Conservation (phyloP, 2,329 filamentous ascomycete genomes). For the Clonostachys byssicola region DNA sequence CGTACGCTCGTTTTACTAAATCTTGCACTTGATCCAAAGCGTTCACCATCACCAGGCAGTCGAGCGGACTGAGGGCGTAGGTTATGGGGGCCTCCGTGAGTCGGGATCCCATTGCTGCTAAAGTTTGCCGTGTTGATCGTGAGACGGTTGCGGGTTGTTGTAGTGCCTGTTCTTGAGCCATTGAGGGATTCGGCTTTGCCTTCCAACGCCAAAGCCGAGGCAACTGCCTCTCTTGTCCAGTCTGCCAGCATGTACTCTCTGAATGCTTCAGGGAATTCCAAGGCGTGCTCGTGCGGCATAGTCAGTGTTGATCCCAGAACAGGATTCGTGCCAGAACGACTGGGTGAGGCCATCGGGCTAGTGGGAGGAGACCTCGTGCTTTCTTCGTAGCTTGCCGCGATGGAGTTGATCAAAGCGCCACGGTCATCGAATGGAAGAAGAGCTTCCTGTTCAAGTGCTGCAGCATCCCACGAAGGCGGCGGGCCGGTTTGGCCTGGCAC, state of each 20-base stretch:
- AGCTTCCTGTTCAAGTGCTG: conserved; percentile 56
- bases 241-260: conserved; percentile 73
- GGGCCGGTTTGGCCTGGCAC: conserved; percentile 38
- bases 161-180: conserved; percentile 67
- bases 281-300: conserved; percentile 24
- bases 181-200: conserved; percentile 71
- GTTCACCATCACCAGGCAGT: conserved; percentile 22
- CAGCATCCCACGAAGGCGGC: conserved; percentile 40
- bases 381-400: conserved; percentile 67
- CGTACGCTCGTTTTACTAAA: conserved; percentile 50
- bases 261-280: conserved; percentile 61
- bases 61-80: conserved; percentile 43
- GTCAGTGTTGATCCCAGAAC: conserved; percentile 47
- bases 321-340: conserved; percentile 50
- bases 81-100: conserved; percentile 40
- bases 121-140: conserved; percentile 45
- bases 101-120: conserved; percentile 27
- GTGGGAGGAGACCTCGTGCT: conserved; percentile 58
- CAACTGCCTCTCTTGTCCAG: conserved; percentile 74
- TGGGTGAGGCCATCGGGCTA: conserved; percentile 68
- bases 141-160: conserved; percentile 48
- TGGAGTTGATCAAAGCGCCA: conserved; percentile 65
- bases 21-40: conserved; percentile 29
- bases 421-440: conserved; percentile 74
- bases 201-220: conserved; percentile 63